Evolutionary conservation across 2,329 filamentous ascomycete species (phyloP), one percentile per base, ranked within the genome.

Genomic region (Pseudovirgaria hyperparasitica): DNA sequence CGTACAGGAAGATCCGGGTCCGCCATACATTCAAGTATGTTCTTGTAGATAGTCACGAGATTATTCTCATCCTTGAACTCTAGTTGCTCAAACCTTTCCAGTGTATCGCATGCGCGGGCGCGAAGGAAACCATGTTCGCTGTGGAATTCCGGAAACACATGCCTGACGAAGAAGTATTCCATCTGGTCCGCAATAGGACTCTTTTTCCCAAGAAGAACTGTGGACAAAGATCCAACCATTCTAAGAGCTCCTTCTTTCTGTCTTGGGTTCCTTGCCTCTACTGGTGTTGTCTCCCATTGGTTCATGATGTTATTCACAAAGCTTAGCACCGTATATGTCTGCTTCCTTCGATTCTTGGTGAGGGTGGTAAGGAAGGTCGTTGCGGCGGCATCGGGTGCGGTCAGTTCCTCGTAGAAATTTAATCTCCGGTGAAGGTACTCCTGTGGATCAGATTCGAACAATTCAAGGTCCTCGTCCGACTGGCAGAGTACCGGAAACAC

Each of bases 61-160:
- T 98, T 96, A 62, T 87, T 86, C 29, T 79, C 73, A 46, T 98
- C 87, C 63, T 92, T 85, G 70, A 96, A 98, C 52, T 98, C 81
- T 36, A 96, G 74, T 54, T 87, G 78, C 59, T 96, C 86, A 39
- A 96, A 98, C 59, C 96, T 96, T 63, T 96, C 90, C 33, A 98
- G 73, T 0, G 87, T 94, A 51, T 98, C 87, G 57, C 90, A 98
- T 39, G 90, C 90, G 38, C 90, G 78, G 18, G 90, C 90, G 31
- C 90, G 80, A 25, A 98, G 72, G 60, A 86, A 96, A 19, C 87
- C 90, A 48, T 92, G 82, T 9, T 74, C 67, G 57, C 84, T 96
- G 42, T 82, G 76, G 64, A 98, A 98, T 48, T 98, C 90, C 24
- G 90, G 90, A 64, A 98, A 96, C 31, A 98, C 90, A 48, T 96